A percentile compares a stretch with the other conserved stretches of the same genome.
Evolutionary conservation across 1,284 basidiomycete species (phyloP).

Genomic region (Sporisorium sorghi): DNA sequence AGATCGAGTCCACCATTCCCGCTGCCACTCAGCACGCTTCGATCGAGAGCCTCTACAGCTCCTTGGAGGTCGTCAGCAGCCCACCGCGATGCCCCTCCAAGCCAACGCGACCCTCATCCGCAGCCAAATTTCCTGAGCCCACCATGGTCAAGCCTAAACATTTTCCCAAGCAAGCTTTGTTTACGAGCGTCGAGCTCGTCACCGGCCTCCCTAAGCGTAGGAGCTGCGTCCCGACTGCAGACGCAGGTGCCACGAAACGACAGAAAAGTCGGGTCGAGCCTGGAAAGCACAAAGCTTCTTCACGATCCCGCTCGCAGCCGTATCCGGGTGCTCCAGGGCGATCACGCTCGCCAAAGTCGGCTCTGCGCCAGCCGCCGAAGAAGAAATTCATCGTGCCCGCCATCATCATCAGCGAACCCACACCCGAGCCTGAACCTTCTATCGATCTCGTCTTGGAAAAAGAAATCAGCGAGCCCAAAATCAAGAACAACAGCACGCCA

Average conservation of each 20-base stretch:
- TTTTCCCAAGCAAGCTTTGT: conserved; percentile 14
- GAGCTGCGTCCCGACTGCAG: conserved; percentile 3
- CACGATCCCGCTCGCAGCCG: not conserved
- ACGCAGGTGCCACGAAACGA: conserved; percentile 14
- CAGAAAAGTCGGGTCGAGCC: conserved; percentile 9
- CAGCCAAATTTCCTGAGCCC: conserved; percentile 7
- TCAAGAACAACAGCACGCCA: not conserved
- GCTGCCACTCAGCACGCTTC: not conserved
- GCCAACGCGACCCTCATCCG: conserved; percentile 5
- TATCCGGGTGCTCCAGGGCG: not conserved
- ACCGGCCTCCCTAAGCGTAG: conserved; percentile 14
- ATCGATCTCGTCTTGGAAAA: not conserved
- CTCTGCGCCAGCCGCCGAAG: not conserved
- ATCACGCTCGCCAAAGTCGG: conserved; percentile 2
- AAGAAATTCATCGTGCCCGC: conserved; percentile 8
- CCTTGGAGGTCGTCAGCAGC: conserved; percentile 20
- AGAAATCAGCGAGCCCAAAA: not conserved
- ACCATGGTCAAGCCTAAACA: conserved; percentile 44
- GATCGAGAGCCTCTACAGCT: conserved; percentile 27
- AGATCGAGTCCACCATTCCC: not conserved
- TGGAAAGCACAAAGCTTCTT: conserved; percentile 4
- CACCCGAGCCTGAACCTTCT: conserved; percentile 21
- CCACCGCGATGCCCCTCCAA: conserved; percentile 37
- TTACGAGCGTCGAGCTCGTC: conserved; percentile 16
- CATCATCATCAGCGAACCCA: conserved; percentile 29